phyloP scores from a whole-genome alignment of 106 monocot genomes.

The Dendrobium nobile region DNA sequence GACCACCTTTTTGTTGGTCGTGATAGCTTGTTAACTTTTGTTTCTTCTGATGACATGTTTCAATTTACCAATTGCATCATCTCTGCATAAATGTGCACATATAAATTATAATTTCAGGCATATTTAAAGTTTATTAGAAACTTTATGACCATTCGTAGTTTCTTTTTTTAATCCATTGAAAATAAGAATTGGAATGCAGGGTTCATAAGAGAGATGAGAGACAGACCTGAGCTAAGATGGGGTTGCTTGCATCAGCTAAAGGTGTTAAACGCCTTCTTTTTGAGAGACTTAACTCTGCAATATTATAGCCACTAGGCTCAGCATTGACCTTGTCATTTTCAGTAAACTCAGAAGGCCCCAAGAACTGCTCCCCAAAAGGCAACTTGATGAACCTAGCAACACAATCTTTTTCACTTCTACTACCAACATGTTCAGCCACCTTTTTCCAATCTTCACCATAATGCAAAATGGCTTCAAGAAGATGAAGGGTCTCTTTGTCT shows the following conservation, averaged over 20 bases:
- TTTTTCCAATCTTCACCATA: slow-evolving; percentile 96
- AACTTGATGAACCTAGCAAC: slow-evolving; percentile 71
- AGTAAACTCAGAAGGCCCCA: slow-evolving; percentile 27
- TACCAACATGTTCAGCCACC: slow-evolving; percentile 82
- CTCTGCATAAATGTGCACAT: neutral
- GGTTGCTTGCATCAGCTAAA: slow-evolving; percentile 90
- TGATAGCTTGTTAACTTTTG: neutral
- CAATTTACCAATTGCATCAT: neutral
- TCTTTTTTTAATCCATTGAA: neutral
- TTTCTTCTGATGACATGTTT: neutral
- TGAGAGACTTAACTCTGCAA: slow-evolving; percentile 4
- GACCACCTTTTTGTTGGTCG: neutral
- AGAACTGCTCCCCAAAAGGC: slow-evolving; percentile 89
- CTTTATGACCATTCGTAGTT: neutral
- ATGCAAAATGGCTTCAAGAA: slow-evolving; percentile 79
- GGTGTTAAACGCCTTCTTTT: slow-evolving; percentile 62
- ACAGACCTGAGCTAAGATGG: slow-evolving; percentile 95
- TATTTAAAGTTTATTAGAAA: neutral
- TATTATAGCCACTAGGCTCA: slow-evolving; percentile 18
- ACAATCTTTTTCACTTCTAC: slow-evolving; percentile 76
- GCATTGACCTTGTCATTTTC: slow-evolving; percentile 14
- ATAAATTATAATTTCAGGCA: neutral
- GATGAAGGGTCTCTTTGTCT: slow-evolving; percentile 94
- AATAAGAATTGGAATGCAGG: neutral
- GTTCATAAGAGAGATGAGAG: neutral